phyloP scores from a whole-genome alignment of 2,329 filamentous ascomycete species.

The Plectosphaerella sp. region DNA sequence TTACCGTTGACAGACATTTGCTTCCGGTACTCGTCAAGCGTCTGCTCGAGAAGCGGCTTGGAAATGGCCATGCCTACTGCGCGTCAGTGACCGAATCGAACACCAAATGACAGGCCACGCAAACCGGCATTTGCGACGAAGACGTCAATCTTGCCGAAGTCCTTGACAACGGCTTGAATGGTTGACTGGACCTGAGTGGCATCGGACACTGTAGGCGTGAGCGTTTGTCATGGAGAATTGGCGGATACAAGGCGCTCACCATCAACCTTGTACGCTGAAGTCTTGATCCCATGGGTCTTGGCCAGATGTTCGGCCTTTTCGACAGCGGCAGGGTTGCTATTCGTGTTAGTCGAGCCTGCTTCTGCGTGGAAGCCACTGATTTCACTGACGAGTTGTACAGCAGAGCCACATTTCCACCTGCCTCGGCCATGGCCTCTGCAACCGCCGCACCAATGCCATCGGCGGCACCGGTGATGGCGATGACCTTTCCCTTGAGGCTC shows the following conservation, averaged over 20 bases:
- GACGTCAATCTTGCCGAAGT: conserved; percentile 37
- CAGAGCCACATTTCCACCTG: conserved; percentile 33
- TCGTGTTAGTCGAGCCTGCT: background rate
- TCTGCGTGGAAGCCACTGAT: no score
- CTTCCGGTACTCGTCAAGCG: conserved; percentile 43
- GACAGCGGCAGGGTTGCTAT: conserved; percentile 22
- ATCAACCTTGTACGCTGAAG: conserved; percentile 38
- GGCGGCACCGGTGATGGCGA: conserved; percentile 38
- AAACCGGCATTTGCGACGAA: conserved; percentile 39
- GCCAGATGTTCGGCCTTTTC: conserved; percentile 27
- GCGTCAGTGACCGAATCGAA: background rate
- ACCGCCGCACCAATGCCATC: conserved; percentile 41
- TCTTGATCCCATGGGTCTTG: conserved; percentile 26
- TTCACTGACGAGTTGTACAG: conserved; percentile 25
- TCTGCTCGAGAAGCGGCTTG: conserved; percentile 50
- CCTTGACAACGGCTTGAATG: conserved; percentile 25
- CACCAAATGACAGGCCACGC: background rate
- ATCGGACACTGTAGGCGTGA: conserved; percentile 32
- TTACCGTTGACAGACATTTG: conserved; percentile 51
- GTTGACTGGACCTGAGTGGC: conserved; percentile 26
- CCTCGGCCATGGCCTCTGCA: conserved; percentile 40
- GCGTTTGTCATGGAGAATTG: no score
- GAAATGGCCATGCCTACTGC: conserved; percentile 40
- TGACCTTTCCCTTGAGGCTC: conserved; percentile 32
- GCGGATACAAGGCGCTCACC: conserved; percentile 13